Conservation (phyloP, 257 asterid genomes). For the Przewalskia tangutica region DNA sequence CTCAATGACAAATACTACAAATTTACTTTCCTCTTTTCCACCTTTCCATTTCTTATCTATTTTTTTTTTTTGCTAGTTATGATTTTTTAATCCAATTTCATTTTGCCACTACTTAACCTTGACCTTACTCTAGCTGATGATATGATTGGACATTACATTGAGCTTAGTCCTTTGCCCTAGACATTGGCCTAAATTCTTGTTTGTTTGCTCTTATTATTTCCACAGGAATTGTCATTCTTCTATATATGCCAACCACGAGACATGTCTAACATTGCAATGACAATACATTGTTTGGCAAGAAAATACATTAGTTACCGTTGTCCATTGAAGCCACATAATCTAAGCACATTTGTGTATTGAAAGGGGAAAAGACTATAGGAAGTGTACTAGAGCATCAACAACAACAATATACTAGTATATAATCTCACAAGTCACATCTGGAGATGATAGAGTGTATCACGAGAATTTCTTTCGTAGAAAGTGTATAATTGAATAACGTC, state of each 20-base stretch:
- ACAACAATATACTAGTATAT: too few species aligned
- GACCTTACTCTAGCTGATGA: not conserved
- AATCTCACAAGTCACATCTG: too few species aligned
- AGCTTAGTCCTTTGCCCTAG: not conserved
- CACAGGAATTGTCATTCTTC: constrained; percentile 4
- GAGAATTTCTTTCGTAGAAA: too few species aligned
- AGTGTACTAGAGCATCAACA: not conserved
- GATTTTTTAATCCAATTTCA: not conserved
- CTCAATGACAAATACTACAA: constrained; percentile 5
- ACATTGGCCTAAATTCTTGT: constrained; percentile 2
- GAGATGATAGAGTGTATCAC: too few species aligned
- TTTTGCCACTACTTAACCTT: not conserved
- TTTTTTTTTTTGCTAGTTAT: not conserved
- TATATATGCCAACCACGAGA: not conserved
- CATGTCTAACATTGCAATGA: constrained; percentile 5
- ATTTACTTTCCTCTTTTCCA: not conserved
- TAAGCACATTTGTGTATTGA: not conserved
- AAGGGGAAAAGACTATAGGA: not conserved
- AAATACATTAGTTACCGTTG: not conserved
- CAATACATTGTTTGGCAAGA: constrained; percentile 1
- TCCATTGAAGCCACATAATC: not conserved
- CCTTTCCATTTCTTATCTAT: not conserved
- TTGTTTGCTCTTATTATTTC: not conserved
- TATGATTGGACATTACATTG: constrained; percentile 8
- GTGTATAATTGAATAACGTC: not conserved